phyloP scores from a whole-genome alignment of 2,329 filamentous ascomycete species.

The Trichophyton verrucosum region DNA sequence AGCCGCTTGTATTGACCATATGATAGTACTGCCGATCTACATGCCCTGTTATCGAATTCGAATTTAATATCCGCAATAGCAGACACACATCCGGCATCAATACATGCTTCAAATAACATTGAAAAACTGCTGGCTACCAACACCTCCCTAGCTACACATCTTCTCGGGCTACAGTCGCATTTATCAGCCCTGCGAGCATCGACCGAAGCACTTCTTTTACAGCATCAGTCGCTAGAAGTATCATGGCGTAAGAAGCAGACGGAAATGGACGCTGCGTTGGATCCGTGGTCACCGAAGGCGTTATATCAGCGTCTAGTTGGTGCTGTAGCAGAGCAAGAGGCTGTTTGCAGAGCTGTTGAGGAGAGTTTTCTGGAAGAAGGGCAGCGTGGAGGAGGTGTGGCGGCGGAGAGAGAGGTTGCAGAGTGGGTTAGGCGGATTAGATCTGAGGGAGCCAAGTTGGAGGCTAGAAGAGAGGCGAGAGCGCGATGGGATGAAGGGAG shows the following conservation, averaged over 20 bases:
- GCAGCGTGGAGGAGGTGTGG: slow-evolving; percentile 34
- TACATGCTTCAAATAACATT: slow-evolving; percentile 52
- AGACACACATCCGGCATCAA: slow-evolving; percentile 60
- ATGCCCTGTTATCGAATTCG: slow-evolving; percentile 61
- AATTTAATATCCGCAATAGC: slow-evolving; percentile 62
- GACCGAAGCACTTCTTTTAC: slow-evolving; percentile 68
- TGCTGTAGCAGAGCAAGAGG: slow-evolving; percentile 70
- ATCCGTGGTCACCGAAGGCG: slow-evolving; percentile 72
- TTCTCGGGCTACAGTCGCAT: slow-evolving; percentile 34
- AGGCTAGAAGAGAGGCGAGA: slow-evolving; percentile 72
- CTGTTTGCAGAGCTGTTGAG: slow-evolving; percentile 68
- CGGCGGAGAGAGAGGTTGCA: slow-evolving; percentile 65
- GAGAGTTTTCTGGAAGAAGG: slow-evolving; percentile 76
- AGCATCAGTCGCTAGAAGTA: slow-evolving; percentile 77
- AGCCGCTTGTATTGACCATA: slow-evolving; percentile 1
- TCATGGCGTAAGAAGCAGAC: slow-evolving; percentile 81
- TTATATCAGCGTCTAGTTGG: slow-evolving; percentile 71
- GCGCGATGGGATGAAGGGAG: slow-evolving; percentile 92
- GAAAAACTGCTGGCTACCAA: slow-evolving; percentile 57
- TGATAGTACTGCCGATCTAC: slow-evolving; percentile 40
- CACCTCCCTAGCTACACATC: slow-evolving; percentile 48
- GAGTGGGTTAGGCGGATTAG: slow-evolving; percentile 77
- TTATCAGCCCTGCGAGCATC: slow-evolving; percentile 46
- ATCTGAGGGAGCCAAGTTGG: slow-evolving; percentile 66
- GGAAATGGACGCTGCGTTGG: slow-evolving; percentile 75